Percentiles rank a stretch among this genome's conserved stretches.
phyloP scores from a whole-genome alignment of 1,139 yeast genomes.

The Candida sp. region DNA sequence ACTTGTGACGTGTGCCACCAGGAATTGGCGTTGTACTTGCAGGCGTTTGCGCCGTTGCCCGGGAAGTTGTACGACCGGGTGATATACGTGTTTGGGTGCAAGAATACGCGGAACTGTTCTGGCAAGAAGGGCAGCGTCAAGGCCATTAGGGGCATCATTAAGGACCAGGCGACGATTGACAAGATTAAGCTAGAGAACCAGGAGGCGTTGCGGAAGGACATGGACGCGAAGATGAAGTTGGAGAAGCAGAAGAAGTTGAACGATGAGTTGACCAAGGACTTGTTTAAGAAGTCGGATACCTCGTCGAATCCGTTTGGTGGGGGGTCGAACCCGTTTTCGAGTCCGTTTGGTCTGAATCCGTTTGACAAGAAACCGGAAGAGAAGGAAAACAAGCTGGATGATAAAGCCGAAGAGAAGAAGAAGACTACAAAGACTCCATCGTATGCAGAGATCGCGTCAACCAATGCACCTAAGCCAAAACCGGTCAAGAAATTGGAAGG shows the following conservation, averaged over 20 bases:
- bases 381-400: conserved; percentile 11
- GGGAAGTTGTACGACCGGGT: conserved; percentile 79
- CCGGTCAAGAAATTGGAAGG: conserved; percentile 14
- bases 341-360: conserved; percentile 13
- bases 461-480: conserved; percentile 16
- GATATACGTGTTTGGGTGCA: conserved; percentile 80
- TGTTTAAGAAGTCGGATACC: conserved; percentile 30
- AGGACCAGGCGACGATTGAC: conserved; percentile 55
- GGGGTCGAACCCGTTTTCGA: conserved; percentile 32
- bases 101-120: conserved; percentile 58
- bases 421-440: conserved; percentile 15
- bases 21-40: conserved; percentile 70
- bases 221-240: conserved; percentile 45
- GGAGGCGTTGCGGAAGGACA: conserved; percentile 33
- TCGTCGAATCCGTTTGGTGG: conserved; percentile 35
- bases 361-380: conserved; percentile 11
- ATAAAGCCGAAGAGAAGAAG: conserved; percentile 2
- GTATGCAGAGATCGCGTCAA: conserved; percentile 29
- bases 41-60: conserved; percentile 80
- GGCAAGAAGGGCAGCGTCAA: conserved; percentile 71
- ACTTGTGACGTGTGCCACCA: conserved; percentile 69
- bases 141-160: conserved; percentile 74
- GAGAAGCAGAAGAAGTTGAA: conserved; percentile 46
- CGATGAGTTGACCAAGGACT: conserved; percentile 48
- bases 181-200: conserved; percentile 41